These are phyloP conservation scores for Fusarium drepaniforme DNA, from an alignment of 2,329 filamentous ascomycete species.

Conservation along the genomic window DNA sequence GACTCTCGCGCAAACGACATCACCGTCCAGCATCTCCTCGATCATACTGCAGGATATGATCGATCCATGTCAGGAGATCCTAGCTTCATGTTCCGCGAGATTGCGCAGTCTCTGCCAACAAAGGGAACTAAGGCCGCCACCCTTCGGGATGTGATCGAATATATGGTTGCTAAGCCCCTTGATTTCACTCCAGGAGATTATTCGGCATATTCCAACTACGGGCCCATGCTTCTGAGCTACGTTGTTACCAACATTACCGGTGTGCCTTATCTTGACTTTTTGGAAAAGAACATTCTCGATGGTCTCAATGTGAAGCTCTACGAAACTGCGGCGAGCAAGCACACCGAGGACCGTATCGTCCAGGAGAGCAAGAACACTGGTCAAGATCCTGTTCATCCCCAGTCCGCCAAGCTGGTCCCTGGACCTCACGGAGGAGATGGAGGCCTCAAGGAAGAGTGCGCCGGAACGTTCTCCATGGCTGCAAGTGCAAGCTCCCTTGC, in stretches of 20 bases:
- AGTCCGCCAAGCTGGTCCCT: slow-evolving; percentile 1
- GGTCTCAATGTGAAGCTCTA: slow-evolving; percentile 26
- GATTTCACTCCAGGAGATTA: slow-evolving; percentile 22
- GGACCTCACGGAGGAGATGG: slow-evolving; percentile 26
- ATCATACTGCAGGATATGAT: slow-evolving; percentile 25
- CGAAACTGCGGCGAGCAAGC: slow-evolving; percentile 10
- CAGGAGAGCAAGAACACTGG: slow-evolving; percentile 29
- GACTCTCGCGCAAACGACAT: slow-evolving; percentile 22
- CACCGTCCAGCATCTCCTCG: slow-evolving; percentile 31
- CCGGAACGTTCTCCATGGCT: slow-evolving; percentile 22
- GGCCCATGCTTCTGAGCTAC: slow-evolving; percentile 24
- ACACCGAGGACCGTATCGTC: slow-evolving; percentile 21
- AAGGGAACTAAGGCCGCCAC: slow-evolving; percentile 26
- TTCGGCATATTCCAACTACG: slow-evolving; percentile 33
- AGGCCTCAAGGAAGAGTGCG: slow-evolving; percentile 34
- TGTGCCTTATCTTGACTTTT: slow-evolving; percentile 26
- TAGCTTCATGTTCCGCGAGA: slow-evolving; percentile 18
- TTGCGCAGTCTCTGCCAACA: slow-evolving; percentile 7
- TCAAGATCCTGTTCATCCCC: slow-evolving; percentile 11
- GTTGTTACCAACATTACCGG: slow-evolving; percentile 26
- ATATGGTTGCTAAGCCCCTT: slow-evolving; percentile 20
- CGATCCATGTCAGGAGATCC: slow-evolving; percentile 11
- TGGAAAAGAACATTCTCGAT: slow-evolving; percentile 24
- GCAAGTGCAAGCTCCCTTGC: slow-evolving; percentile 31
- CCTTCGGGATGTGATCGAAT: slow-evolving; percentile 29